Base-by-base conservation (phyloP, 495 filamentous ascomycete genomes). In the Halenospora varia region DNA sequence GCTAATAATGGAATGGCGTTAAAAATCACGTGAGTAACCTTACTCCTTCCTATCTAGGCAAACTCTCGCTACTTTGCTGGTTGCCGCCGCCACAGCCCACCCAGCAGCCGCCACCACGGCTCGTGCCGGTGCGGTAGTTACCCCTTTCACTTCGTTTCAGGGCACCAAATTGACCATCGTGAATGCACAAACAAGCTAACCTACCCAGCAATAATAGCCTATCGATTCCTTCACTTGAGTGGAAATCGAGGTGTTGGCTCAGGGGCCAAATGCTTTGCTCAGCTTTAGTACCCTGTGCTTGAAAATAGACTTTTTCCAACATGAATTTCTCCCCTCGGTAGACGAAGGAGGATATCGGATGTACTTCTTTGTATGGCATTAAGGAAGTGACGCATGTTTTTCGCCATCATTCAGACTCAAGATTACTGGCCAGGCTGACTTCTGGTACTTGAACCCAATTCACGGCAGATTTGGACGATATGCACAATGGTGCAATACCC, bases 211-310 rank as follows among this genome's bases (percentile, higher is more conserved):
- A 50, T 20, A 19, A 50, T 50, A 25, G 20, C 9, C 47, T 17
- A 26, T 26, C 47, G 29, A 35, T 35, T 35, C 44, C n/a, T 50
- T 50, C 47, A 50, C 47, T 50, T 50, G 20, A 50, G 47, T 50
- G 19, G 20, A 4, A 26, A 50, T 50, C 47, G 47, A 50, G 47
- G 47, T 25, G 47, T 50, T 50, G 20, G 47, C 47, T 50, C 47
- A 35, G 17, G 47, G 47, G 47, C n/a, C n/a, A n/a, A n/a, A n/a
- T 8, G 18, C 45, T 17, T 10, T 48, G 18, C 19, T 50, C 47
- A 50, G 47, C 47, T 23, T 20, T 50, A 25, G 47, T 50, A 19
- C 18, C 47, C 44, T 47, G n/a, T 4, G 44, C 20, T 47, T 47
- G 44, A 47, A 47, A 15, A 25, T 26, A 26, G 47, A 26, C 47